A percentile compares a stretch with the other conserved stretches of the same genome.
These are phyloP conservation scores for Paramecium sonneborni DNA, from an alignment of 73 alveolate species.

Conservation along the genomic window DNA sequence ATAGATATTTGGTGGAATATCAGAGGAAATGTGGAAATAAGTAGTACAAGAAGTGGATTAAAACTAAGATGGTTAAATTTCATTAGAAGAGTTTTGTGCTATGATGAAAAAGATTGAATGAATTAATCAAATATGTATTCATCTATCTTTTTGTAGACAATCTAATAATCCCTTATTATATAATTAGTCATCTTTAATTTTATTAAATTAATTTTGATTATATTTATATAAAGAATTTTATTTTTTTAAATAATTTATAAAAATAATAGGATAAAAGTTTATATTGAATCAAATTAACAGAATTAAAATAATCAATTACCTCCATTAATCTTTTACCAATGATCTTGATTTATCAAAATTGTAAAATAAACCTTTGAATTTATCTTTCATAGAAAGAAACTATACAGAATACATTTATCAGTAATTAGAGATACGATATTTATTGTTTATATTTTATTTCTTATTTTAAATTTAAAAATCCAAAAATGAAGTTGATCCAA, in stretches of 20 bases:
- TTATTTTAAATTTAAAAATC: too few species aligned
- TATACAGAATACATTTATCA: slow-evolving; percentile 44
- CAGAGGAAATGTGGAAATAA: slow-evolving; percentile 72
- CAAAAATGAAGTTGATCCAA: slow-evolving; percentile 34
- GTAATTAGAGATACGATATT: slow-evolving; percentile 25
- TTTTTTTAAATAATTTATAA: background rate
- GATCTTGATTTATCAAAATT: slow-evolving; percentile 28
- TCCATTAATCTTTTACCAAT: slow-evolving; percentile 16
- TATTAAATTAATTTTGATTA: background rate
- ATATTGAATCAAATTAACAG: background rate
- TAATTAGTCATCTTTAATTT: background rate
- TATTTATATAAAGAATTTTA: background rate
- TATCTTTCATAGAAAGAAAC: background rate
- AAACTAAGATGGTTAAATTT: slow-evolving; percentile 77
- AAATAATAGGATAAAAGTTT: too few species aligned
- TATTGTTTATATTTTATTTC: too few species aligned
- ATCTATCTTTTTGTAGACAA: background rate
- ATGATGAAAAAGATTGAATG: slow-evolving; percentile 64
- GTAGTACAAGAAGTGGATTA: slow-evolving; percentile 75
- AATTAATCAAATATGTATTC: background rate
- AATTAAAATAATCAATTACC: background rate
- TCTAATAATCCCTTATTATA: background rate
- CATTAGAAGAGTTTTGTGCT: slow-evolving; percentile 69
- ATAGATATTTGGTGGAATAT: slow-evolving; percentile 63
- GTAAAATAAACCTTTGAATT: slow-evolving; percentile 19